phyloP scores from a whole-genome alignment of 2,329 filamentous ascomycete genomes.

The Aspergillus puulaauensis region DNA sequence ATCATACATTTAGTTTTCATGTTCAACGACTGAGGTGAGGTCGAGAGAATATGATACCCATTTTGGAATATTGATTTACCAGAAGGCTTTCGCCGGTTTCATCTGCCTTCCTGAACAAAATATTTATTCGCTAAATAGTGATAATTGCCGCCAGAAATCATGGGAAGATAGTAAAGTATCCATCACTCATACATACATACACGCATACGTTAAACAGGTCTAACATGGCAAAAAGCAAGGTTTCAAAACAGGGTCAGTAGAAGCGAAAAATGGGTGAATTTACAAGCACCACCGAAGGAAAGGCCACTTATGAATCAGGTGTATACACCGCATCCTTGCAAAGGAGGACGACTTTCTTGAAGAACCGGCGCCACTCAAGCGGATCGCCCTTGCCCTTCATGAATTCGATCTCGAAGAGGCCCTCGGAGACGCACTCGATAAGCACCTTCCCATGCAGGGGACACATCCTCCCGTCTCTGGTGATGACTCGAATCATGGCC shows the following conservation, averaged over 20 bases:
- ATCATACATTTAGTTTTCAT: not conserved
- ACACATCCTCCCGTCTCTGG: conserved; percentile 56
- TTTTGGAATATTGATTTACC: not conserved
- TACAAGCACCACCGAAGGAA: not conserved
- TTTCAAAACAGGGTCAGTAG: not conserved
- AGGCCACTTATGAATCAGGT: conserved; percentile 43
- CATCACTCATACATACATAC: not conserved
- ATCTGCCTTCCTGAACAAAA: too few species aligned
- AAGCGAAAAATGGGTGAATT: too few species aligned
- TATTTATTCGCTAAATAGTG: too few species aligned
- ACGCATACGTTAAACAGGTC: not conserved
- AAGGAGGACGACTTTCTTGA: conserved; percentile 88
- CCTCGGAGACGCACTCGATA: conserved; percentile 49
- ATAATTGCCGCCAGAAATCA: too few species aligned
- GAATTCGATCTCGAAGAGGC: conserved; percentile 82
- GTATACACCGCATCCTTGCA: conserved; percentile 81
- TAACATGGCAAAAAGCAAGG: not conserved
- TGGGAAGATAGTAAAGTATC: too few species aligned
- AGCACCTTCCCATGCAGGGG: conserved; percentile 45
- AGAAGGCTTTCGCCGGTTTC: too few species aligned
- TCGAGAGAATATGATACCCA: not conserved
- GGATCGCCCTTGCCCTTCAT: conserved; percentile 95
- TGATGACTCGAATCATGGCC: conserved; percentile 69
- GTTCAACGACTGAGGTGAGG: not conserved
- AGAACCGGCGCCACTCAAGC: conserved; percentile 92